Evolutionary conservation across 495 filamentous ascomycete genomes (phyloP).

Genomic region (Tuber microsphaerosporum): DNA sequence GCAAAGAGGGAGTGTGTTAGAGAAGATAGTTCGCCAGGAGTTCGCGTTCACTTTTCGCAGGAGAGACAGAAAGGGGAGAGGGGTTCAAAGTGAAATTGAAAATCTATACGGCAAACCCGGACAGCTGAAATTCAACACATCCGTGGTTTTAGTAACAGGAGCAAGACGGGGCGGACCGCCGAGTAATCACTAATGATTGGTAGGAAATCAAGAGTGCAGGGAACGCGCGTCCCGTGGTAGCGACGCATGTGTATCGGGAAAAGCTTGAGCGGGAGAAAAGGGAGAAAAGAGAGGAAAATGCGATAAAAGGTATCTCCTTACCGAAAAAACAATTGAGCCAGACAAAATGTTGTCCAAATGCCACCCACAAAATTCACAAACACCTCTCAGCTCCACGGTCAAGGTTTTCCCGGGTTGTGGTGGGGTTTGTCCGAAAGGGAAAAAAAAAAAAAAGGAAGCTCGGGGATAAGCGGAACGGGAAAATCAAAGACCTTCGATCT

Average conservation of each 20-base stretch:
- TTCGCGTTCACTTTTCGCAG: not conserved
- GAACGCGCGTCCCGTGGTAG: slow-evolving; percentile 1
- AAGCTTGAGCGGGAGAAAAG: not conserved
- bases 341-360: not conserved
- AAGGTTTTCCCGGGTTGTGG: not conserved
- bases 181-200: not conserved
- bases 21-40: not conserved
- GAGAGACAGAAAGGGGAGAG: not conserved
- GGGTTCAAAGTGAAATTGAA: not conserved
- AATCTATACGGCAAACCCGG: not conserved
- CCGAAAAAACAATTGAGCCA: not conserved
- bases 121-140: not conserved
- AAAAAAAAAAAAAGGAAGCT: not conserved
- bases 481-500: not conserved
- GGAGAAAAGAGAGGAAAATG: not conserved
- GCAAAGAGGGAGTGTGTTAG: not conserved
- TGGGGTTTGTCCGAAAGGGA: not conserved
- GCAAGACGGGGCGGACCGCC: not conserved
- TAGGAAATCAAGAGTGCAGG: not conserved
- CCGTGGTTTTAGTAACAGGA: not conserved
- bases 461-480: not conserved
- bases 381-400: not conserved
- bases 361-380: not conserved
- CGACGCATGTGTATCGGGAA: not conserved
- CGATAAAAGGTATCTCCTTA: not conserved